phyloP scores from a whole-genome alignment of 2,329 filamentous ascomycete genomes.

The Talaromyces sp. region DNA sequence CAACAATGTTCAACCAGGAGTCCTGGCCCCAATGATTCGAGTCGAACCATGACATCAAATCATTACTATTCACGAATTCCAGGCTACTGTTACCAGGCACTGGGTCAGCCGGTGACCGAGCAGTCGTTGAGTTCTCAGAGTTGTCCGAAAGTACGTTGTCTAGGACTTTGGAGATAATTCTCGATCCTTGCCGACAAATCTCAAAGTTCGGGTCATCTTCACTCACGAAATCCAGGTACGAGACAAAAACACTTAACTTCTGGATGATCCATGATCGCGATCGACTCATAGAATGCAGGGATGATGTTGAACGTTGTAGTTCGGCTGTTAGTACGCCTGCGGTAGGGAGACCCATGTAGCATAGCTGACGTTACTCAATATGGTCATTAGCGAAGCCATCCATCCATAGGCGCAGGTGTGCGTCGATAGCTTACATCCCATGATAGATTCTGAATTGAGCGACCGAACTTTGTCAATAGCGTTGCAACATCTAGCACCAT shows the following conservation, averaged over 20 bases:
- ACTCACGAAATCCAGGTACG: background rate
- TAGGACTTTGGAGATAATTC: background rate
- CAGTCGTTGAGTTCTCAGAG: background rate
- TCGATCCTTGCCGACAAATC: background rate
- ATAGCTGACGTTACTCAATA: background rate
- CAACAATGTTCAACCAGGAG: background rate
- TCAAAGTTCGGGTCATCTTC: background rate
- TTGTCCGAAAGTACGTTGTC: background rate
- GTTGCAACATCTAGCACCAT: background rate
- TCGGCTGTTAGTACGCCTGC: slow-evolving; percentile 13
- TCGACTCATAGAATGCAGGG: background rate
- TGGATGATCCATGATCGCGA: background rate
- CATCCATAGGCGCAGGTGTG: background rate
- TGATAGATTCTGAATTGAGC: background rate
- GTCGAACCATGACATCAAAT: background rate
- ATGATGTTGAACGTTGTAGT: background rate
- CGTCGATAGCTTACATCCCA: background rate
- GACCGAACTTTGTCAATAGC: background rate
- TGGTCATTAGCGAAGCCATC: background rate
- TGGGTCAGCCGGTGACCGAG: background rate
- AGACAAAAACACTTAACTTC: background rate
- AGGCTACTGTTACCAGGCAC: background rate
- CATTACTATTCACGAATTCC: background rate
- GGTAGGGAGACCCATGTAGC: slow-evolving; percentile 14
- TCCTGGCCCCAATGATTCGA: background rate